Conservation (phyloP, 2,329 filamentous ascomycete species). For the Neofusicoccum cordaticola region DNA sequence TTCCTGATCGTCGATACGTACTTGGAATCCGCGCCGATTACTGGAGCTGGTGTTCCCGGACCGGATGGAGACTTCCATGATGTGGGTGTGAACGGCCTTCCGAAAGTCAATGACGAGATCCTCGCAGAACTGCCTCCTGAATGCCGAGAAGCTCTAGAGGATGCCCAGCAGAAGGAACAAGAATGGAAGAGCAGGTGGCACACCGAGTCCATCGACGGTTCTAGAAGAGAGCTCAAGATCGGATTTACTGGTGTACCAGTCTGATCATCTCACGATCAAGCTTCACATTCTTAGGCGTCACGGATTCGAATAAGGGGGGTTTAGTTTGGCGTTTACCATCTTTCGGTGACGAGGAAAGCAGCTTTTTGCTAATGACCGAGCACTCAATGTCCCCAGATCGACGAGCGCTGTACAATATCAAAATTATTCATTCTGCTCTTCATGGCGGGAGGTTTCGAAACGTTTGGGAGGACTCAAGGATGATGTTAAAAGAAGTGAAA, state of each 20-base stretch:
- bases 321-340: not conserved
- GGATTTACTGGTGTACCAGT: slow-evolving; percentile 51
- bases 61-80: slow-evolving; percentile 53
- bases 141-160: slow-evolving; percentile 70
- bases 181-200: slow-evolving; percentile 75
- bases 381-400: not conserved
- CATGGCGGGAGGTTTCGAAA: not conserved
- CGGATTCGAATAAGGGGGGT: not conserved
- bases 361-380: not conserved
- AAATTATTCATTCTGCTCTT: not conserved
- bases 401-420: not conserved
- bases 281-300: not conserved
- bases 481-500: not conserved
- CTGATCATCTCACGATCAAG: slow-evolving; percentile 23
- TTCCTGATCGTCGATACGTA: slow-evolving; percentile 62
- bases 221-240: slow-evolving; percentile 46
- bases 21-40: slow-evolving; percentile 57
- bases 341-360: not conserved
- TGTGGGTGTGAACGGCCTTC: slow-evolving; percentile 55
- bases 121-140: slow-evolving; percentile 64
- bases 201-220: slow-evolving; percentile 60
- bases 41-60: slow-evolving; percentile 59
- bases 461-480: not conserved
- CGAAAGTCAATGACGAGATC: slow-evolving; percentile 64
- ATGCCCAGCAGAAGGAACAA: slow-evolving; percentile 62